These are phyloP conservation scores for Penicillium palitans DNA, from an alignment of 2,329 filamentous ascomycete species.

Conservation along the genomic window DNA sequence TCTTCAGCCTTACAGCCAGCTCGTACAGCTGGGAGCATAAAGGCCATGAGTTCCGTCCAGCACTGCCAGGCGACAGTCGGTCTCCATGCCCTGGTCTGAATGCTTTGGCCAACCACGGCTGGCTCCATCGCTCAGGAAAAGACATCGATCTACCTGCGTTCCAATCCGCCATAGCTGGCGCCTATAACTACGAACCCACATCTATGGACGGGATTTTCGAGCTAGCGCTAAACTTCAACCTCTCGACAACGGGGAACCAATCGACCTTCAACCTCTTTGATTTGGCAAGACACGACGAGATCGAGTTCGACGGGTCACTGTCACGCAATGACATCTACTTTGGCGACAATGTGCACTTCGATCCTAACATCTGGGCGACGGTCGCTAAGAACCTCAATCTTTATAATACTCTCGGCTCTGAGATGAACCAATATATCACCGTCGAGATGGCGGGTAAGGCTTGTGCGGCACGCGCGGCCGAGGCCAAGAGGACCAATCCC, in stretches of 20 bases:
- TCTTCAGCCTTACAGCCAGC: neutral
- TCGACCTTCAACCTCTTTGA: conserved; percentile 3
- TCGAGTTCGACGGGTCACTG: conserved; percentile 1
- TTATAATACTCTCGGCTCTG: neutral
- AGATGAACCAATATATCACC: neutral
- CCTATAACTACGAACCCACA: neutral
- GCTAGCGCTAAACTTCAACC: neutral
- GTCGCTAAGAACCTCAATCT: neutral
- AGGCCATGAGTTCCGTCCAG: conserved; percentile 1
- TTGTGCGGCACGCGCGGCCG: neutral
- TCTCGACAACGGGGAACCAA: conserved; percentile 1
- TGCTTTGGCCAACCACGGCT: conserved; percentile 5
- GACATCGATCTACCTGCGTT: conserved; percentile 1
- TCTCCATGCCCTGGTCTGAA: conserved; percentile 7
- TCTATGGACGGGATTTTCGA: neutral
- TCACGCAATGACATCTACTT: conserved; percentile 5
- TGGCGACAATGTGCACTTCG: conserved; percentile 5
- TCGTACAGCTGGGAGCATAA: neutral
- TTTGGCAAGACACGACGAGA: neutral
- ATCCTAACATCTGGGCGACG: neutral
- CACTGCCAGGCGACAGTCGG: neutral
- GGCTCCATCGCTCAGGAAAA: neutral
- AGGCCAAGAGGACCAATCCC: neutral
- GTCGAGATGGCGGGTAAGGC: neutral
- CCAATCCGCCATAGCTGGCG: neutral